phyloP scores from a whole-genome alignment of 768 basidiomycete species.

The Rickenella mellea region DNA sequence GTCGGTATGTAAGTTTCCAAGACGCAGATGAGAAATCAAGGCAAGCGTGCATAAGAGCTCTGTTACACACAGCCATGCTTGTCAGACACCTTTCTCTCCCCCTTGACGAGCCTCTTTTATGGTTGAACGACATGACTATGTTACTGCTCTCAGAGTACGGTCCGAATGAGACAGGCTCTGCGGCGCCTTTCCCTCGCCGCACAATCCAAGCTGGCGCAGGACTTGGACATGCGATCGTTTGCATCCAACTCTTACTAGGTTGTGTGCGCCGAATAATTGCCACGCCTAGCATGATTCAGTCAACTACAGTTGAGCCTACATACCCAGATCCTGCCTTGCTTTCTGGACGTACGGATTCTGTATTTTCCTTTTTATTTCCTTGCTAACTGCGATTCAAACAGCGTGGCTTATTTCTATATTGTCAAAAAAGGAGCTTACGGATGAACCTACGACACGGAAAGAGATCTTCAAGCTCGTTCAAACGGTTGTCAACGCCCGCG shows the following conservation, averaged over 20 bases:
- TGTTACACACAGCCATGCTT: conserved; percentile 60
- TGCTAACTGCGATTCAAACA: conserved; percentile 16
- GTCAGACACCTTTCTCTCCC: conserved; percentile 43
- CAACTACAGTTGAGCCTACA: conserved; percentile 17
- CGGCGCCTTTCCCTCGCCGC: too few species aligned
- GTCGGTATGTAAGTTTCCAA: conserved; percentile 58
- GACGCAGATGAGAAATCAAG: conserved; percentile 55
- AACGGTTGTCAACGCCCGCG: conserved; percentile 51
- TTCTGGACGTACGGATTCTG: conserved; percentile 34
- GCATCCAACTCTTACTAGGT: conserved; percentile 46
- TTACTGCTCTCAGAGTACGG: conserved; percentile 48
- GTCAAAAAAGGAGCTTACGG: conserved; percentile 32
- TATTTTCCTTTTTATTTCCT: neutral
- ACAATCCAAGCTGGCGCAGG: conserved; percentile 1
- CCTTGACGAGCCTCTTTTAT: conserved; percentile 44
- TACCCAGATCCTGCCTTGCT: conserved; percentile 62
- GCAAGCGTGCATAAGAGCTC: conserved; percentile 62
- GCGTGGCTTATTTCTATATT: conserved; percentile 52
- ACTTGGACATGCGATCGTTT: conserved; percentile 26
- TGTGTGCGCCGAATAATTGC: conserved; percentile 44
- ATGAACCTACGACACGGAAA: conserved; percentile 31
- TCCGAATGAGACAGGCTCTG: conserved; percentile 8
- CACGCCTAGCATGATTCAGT: conserved; percentile 28
- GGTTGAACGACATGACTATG: conserved; percentile 54
- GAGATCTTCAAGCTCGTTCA: conserved; percentile 52